Percentiles rank a stretch among this genome's conserved stretches.
Conservation (phyloP, 257 asterid genomes). For the Mentha longifolia region DNA sequence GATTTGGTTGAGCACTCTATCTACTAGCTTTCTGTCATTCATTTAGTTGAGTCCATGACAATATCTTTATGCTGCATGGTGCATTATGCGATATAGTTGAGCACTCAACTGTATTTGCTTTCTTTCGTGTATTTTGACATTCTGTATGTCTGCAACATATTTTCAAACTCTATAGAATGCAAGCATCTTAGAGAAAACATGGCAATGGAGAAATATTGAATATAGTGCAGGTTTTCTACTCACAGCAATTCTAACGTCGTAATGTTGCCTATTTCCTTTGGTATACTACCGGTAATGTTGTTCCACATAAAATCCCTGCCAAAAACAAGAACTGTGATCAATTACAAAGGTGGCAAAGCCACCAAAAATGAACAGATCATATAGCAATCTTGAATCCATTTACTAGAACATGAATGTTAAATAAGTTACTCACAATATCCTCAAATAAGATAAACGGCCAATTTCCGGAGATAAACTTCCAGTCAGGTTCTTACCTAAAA, state of each 20-base stretch:
- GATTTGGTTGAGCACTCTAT: too few relatives aligned
- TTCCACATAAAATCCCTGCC: constrained; percentile 98
- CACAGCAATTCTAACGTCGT: constrained; percentile 69
- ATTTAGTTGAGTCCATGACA: too few relatives aligned
- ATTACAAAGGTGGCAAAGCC: constrained; percentile 26
- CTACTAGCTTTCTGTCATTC: not conserved
- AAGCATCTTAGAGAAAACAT: not conserved
- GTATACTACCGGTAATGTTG: constrained; percentile 74
- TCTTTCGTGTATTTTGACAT: too few relatives aligned
- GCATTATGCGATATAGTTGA: too few relatives aligned
- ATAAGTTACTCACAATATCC: constrained; percentile 67
- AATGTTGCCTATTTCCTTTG: constrained; percentile 91
- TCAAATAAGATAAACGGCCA: constrained; percentile 71
- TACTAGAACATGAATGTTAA: constrained; percentile 8
- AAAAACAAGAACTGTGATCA: constrained; percentile 26
- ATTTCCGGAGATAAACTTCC: constrained; percentile 88
- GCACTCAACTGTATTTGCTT: too few relatives aligned
- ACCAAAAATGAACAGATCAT: constrained; percentile 11
- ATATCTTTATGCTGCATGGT: too few relatives aligned
- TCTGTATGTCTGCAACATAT: not conserved
- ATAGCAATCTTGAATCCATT: not conserved
- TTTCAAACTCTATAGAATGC: not conserved
- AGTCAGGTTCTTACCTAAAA: constrained; percentile 57
- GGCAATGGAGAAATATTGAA: too few relatives aligned
- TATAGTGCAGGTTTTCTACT: constrained; percentile 43